phyloP scores from a whole-genome alignment of 1,284 basidiomycete species.

The Puccinia sorghi region DNA sequence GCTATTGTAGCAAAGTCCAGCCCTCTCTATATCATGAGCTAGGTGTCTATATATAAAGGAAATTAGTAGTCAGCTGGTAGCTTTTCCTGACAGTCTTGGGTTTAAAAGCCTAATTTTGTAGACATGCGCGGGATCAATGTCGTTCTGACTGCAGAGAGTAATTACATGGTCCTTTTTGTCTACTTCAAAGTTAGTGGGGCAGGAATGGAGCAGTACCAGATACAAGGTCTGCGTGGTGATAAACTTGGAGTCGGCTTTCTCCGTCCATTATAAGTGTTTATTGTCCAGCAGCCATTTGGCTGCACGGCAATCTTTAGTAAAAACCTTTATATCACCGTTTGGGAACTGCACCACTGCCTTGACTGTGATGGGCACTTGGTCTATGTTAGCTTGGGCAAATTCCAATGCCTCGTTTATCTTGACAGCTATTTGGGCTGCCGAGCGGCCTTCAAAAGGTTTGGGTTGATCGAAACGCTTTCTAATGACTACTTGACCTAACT shows the following conservation, averaged over 20 bases:
- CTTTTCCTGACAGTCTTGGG: background rate
- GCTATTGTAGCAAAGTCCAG: too few relatives aligned
- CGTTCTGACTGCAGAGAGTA: background rate
- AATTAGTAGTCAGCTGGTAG: background rate
- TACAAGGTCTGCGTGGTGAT: background rate
- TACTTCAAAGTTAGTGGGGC: background rate
- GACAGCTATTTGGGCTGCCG: background rate
- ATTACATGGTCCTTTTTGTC: background rate
- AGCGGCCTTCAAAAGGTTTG: background rate
- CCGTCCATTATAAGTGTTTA: background rate
- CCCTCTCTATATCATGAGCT: background rate
- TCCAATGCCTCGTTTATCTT: background rate
- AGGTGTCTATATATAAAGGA: background rate
- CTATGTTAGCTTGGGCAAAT: background rate
- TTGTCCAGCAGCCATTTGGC: constrained; percentile 19
- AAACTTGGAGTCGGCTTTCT: background rate
- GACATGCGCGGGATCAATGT: constrained; percentile 2
- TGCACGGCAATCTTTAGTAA: background rate
- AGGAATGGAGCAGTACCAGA: background rate
- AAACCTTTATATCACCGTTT: background rate
- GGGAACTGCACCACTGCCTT: background rate
- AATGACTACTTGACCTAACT: background rate
- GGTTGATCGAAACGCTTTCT: background rate
- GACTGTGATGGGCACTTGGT: background rate
- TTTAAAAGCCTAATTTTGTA: constrained; percentile 3